Evolutionary conservation across 1,139 yeast genomes (phyloP).

Genomic region (Blastobotrys arbuscula): DNA sequence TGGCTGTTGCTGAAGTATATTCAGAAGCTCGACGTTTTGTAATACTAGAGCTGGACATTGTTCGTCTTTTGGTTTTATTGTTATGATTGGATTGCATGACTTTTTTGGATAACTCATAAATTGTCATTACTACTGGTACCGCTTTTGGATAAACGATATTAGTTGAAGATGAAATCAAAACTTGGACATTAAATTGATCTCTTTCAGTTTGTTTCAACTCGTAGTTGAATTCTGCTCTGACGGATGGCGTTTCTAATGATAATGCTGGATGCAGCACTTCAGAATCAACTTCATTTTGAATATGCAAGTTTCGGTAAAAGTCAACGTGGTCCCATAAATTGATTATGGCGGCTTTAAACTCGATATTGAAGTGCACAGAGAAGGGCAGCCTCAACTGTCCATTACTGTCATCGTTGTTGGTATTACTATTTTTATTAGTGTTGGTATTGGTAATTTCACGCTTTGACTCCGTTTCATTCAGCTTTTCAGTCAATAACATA

Average conservation of each 20-base stretch:
- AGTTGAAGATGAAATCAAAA: constrained; percentile 64
- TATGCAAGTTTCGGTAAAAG: constrained; percentile 13
- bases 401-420: not conserved
- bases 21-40: not conserved
- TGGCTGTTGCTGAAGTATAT: not conserved
- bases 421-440: not conserved
- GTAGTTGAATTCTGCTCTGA: constrained; percentile 50
- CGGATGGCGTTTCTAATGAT: constrained; percentile 70
- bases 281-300: constrained; percentile 3
- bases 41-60: not conserved
- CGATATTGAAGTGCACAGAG: constrained; percentile 22
- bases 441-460: not conserved
- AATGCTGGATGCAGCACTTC: constrained; percentile 43
- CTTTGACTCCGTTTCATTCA: not conserved
- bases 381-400: constrained; percentile 23
- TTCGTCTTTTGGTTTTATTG: not conserved
- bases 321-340: constrained; percentile 26
- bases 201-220: constrained; percentile 28
- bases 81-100: constrained; percentile 8
- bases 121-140: constrained; percentile 68
- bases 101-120: constrained; percentile 31
- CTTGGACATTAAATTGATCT: constrained; percentile 48
- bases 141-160: constrained; percentile 67
- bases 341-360: constrained; percentile 28
- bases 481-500: not conserved